Percentiles rank a stretch among this genome's conserved stretches.
phyloP scores from a whole-genome alignment of 1,139 yeast species.

The Taphrina betulina region DNA sequence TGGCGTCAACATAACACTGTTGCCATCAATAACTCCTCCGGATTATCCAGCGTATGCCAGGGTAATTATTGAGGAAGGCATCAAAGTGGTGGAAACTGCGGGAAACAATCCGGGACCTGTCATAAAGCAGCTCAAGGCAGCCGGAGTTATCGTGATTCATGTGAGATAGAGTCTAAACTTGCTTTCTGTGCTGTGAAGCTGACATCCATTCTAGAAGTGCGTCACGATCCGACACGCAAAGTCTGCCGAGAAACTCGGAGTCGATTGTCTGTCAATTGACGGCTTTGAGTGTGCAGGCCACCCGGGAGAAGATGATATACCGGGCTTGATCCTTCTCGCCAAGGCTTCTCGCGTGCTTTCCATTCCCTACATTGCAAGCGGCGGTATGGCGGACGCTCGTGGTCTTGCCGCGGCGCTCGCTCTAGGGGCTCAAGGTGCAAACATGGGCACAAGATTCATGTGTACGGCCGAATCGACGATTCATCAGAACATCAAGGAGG shows the following conservation, averaged over 20 bases:
- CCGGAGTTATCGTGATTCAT: slow-evolving; percentile 42
- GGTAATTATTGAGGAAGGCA: slow-evolving; percentile 45
- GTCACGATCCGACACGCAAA: slow-evolving; percentile 43
- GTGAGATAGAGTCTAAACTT: no score
- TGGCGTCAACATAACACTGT: slow-evolving; percentile 45
- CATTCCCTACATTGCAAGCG: slow-evolving; percentile 45
- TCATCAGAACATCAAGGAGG: slow-evolving; percentile 43
- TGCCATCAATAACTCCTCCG: slow-evolving; percentile 45
- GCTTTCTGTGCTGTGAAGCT: no score
- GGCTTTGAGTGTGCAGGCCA: slow-evolving; percentile 47
- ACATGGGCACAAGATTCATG: slow-evolving; percentile 46
- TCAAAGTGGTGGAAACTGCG: slow-evolving; percentile 45
- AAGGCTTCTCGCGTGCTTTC: slow-evolving; percentile 42
- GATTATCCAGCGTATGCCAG: slow-evolving; percentile 44
- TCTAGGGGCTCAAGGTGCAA: slow-evolving; percentile 44
- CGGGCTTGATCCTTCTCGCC: slow-evolving; percentile 43
- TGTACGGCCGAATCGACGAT: slow-evolving; percentile 45
- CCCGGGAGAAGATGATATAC: slow-evolving; percentile 46
- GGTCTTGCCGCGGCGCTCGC: slow-evolving; percentile 46
- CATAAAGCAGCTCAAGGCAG: slow-evolving; percentile 40
- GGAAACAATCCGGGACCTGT: slow-evolving; percentile 43
- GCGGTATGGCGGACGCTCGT: slow-evolving; percentile 46
- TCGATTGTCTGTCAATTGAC: slow-evolving; percentile 45
- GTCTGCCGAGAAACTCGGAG: slow-evolving; percentile 44
- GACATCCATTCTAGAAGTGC: no score